Conservation (phyloP, 1,284 basidiomycete species). For the Leccinum colubrinum region DNA sequence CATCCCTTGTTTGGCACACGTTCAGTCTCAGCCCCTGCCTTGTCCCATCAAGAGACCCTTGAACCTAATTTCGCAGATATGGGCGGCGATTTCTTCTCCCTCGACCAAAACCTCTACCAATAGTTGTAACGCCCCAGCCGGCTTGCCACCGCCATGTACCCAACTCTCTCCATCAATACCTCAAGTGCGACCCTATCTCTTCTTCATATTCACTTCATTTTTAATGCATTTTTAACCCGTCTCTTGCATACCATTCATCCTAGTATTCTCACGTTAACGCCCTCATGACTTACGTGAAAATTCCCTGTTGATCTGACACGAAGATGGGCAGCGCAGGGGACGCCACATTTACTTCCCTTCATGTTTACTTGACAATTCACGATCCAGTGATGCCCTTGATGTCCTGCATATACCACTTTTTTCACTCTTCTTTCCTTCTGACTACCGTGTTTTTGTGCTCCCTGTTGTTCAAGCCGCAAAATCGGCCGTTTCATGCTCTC, state of each 20-base stretch:
- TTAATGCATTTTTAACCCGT: slow-evolving; percentile 29
- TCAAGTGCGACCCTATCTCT: slow-evolving; percentile 10
- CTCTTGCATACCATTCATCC: slow-evolving; percentile 36
- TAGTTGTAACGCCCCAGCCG: slow-evolving; percentile 23
- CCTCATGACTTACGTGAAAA: slow-evolving; percentile 20
- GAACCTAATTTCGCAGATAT: slow-evolving; percentile 46
- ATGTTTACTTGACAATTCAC: slow-evolving; percentile 27
- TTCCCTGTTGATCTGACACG: slow-evolving; percentile 11
- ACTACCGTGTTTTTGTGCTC: slow-evolving; percentile 21
- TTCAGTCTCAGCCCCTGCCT: slow-evolving; percentile 35
- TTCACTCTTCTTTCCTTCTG: slow-evolving; percentile 14
- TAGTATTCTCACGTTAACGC: slow-evolving; percentile 22
- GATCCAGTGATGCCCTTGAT: slow-evolving; percentile 27
- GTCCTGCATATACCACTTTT: slow-evolving; percentile 26
- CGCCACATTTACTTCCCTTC: slow-evolving; percentile 14
- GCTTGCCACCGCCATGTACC: slow-evolving; percentile 9
- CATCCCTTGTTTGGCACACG: slow-evolving; percentile 30
- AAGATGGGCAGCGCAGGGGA: slow-evolving; percentile 14
- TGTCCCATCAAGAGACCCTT: slow-evolving; percentile 12
- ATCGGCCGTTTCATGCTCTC: slow-evolving; percentile 21
- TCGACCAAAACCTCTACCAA: slow-evolving; percentile 44
- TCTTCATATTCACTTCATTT: slow-evolving; percentile 16
- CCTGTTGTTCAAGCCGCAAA: slow-evolving; percentile 24
- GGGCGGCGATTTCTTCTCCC: slow-evolving; percentile 45
- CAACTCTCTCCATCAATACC: slow-evolving; percentile 1